phyloP scores from a whole-genome alignment of 2,329 filamentous ascomycete species.

The Colletotrichum sp. region DNA sequence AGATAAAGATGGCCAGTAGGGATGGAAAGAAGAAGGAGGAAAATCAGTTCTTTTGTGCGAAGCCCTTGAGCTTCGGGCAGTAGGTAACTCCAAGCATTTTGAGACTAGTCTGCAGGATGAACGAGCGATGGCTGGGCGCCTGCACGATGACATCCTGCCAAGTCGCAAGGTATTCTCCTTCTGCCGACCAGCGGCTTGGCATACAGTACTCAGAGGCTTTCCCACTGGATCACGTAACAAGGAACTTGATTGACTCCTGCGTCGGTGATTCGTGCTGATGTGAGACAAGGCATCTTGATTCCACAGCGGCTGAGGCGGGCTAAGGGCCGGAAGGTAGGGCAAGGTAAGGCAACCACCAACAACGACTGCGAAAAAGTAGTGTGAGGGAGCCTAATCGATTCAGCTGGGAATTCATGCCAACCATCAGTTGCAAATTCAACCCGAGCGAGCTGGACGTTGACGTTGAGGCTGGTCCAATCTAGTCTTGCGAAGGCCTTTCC shows the following conservation, averaged over 20 bases:
- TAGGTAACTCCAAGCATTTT: no score
- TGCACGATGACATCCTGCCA: neutral
- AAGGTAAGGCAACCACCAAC: neutral
- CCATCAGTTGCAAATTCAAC: neutral
- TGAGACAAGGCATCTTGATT: neutral
- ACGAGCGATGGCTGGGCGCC: no score
- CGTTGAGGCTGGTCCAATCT: accelerated
- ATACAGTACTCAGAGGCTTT: neutral
- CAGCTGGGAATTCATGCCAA: neutral
- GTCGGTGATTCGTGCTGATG: neutral
- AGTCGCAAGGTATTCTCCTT: neutral
- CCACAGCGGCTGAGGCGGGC: neutral
- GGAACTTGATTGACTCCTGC: neutral
- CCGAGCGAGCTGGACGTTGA: neutral
- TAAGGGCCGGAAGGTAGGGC: neutral
- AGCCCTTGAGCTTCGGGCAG: no score
- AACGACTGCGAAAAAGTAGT: accelerated
- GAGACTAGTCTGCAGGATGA: no score
- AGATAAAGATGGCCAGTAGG: no score
- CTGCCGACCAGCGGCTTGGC: neutral
- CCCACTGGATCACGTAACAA: accelerated
- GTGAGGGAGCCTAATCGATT: neutral
- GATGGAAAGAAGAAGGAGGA: no score
- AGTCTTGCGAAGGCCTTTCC: no score
- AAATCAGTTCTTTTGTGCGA: no score